phyloP scores from a whole-genome alignment of 306 rosid species.

The Abrus precatorius region DNA sequence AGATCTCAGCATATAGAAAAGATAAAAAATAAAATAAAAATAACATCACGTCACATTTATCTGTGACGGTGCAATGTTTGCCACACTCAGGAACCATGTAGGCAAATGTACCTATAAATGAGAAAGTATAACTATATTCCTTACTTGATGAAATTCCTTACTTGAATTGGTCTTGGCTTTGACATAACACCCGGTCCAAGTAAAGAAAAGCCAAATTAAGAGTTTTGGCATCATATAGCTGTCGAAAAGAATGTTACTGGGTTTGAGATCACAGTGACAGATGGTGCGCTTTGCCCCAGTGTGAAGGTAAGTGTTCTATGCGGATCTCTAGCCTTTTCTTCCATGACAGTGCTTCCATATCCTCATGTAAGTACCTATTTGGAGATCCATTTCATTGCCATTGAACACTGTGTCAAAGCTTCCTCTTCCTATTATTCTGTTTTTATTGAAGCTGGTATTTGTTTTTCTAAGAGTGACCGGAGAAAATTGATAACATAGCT shows the following conservation, averaged over 20 bases:
- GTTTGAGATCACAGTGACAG: background rate
- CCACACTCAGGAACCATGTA: no score
- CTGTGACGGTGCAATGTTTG: no score
- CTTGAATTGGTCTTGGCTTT: background rate
- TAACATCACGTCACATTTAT: no score
- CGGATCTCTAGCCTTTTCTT: constrained; percentile 21
- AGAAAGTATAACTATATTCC: no score
- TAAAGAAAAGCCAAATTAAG: background rate
- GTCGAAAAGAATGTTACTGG: background rate
- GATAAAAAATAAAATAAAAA: no score
- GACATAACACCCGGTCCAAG: background rate
- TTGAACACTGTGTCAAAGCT: background rate
- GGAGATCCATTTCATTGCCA: constrained; percentile 26
- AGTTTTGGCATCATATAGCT: constrained; percentile 18
- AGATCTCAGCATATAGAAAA: no score
- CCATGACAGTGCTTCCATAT: constrained; percentile 12
- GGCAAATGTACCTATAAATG: no score
- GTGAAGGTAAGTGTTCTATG: constrained; percentile 48
- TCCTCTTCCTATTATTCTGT: background rate
- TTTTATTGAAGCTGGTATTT: background rate
- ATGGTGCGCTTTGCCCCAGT: constrained; percentile 20
- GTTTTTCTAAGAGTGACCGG: no score
- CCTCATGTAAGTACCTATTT: background rate
- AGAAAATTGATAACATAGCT: no score
- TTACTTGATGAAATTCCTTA: no score